These are phyloP conservation scores for Septoria linicola DNA, from an alignment of 2,329 filamentous ascomycete species.

Conservation along the genomic window DNA sequence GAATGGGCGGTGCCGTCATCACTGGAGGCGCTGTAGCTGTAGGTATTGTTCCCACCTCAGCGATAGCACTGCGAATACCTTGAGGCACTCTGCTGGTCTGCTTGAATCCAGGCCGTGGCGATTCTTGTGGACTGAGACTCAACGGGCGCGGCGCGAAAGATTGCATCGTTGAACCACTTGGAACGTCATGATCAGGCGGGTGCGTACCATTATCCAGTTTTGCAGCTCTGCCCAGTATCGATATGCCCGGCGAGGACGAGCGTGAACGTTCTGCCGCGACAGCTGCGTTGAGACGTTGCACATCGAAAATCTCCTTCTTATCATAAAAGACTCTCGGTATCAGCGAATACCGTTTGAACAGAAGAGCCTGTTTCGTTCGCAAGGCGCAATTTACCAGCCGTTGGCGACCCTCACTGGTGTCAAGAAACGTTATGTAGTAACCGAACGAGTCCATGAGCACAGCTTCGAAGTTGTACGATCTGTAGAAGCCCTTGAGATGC, in stretches of 20 bases:
- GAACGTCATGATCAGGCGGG: background rate
- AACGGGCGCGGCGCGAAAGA: conserved; percentile 3
- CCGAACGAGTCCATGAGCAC: background rate
- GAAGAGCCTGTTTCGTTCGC: background rate
- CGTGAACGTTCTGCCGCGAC: background rate
- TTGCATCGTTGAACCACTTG: background rate
- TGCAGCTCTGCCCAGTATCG: background rate
- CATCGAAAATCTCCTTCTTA: background rate
- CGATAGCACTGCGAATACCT: background rate
- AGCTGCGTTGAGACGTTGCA: background rate
- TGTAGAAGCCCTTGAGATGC: background rate
- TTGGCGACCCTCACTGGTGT: background rate
- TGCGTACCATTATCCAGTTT: background rate
- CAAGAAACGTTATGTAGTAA: conserved; percentile 3
- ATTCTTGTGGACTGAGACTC: background rate
- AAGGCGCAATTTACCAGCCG: background rate
- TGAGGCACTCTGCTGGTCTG: background rate
- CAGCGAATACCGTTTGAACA: conserved; percentile 1
- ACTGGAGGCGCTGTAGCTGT: background rate
- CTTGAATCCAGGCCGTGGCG: background rate
- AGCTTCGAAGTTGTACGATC: background rate
- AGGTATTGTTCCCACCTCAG: conserved; percentile 1
- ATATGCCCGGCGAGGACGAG: background rate
- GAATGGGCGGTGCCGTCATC: background rate
- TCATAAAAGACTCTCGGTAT: background rate